These are phyloP conservation scores for Senecio squalidus DNA, from an alignment of 140 eudicot species.

Conservation along the genomic window DNA sequence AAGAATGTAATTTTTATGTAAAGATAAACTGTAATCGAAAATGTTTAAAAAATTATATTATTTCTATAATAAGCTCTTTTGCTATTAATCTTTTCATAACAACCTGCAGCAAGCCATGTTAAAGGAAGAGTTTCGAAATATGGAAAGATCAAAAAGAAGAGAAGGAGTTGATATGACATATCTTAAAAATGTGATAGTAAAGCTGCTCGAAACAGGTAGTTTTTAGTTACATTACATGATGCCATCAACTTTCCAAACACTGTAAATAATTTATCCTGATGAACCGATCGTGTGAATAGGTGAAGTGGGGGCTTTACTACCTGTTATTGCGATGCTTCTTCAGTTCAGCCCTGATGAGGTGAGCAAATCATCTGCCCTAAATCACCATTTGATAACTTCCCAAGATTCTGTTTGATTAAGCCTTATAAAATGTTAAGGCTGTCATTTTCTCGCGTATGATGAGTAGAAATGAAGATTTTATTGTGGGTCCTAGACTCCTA, in stretches of 20 bases:
- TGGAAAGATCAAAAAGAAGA: conserved; percentile 94
- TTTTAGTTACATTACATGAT: not conserved
- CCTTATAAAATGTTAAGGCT: not conserved
- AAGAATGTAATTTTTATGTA: not conserved
- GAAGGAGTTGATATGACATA: conserved; percentile 99
- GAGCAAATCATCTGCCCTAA: conserved; percentile 13
- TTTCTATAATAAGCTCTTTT: no score
- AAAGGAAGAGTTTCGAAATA: conserved; percentile 90
- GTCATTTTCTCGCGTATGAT: not conserved
- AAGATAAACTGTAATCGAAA: not conserved
- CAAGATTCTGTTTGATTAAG: not conserved
- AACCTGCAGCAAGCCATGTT: conserved; percentile 67
- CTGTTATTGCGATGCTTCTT: conserved; percentile 98
- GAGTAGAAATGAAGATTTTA: not conserved
- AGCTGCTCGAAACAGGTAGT: conserved; percentile 96
- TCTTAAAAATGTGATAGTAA: conserved; percentile 85
- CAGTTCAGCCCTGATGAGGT: conserved; percentile 99
- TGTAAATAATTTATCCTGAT: not conserved
- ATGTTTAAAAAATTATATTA: not conserved
- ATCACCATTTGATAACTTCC: not conserved
- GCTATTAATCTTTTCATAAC: not conserved
- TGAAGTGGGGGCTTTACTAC: conserved; percentile 94
- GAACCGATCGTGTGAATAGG: conserved; percentile 45
- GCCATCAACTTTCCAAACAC: not conserved
- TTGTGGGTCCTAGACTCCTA: not conserved